Base-by-base conservation (phyloP, 2,329 filamentous ascomycete genomes). In the Hypoxylon sp. region DNA sequence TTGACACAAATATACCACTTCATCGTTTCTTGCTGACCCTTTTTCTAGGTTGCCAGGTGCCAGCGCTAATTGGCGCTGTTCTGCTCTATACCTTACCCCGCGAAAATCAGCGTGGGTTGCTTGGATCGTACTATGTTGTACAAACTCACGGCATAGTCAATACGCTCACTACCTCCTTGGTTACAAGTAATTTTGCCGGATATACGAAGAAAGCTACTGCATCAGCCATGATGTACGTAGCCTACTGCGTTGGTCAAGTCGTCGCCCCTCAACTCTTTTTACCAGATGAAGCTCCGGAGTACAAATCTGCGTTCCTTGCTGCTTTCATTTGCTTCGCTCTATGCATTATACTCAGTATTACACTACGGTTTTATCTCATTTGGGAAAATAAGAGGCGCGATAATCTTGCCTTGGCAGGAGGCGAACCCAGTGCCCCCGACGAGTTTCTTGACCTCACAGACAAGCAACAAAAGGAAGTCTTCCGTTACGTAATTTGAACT, bases 251-350 rank as follows among this genome's bases (percentile, higher is more conserved):
- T n/a, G 53, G 53, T n/a, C 53, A 57, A 8, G 44, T 57, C 16
- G 49, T 20, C 7, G 53, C 80, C 0, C 82, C 83, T 0, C 82
- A 85, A 62, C 75, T 84, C 2, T 86, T 86, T 70, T 70, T 81
- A 11, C 69, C 73, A n/a, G 69, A 67, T 31, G 81, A 88, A 62
- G 74, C 76, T 0, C 85, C 85, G 0, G 70, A 75, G 1, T 89
- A 88, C 64, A 75, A 79, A 31, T 83, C 80, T 26, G 84, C 82
- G 0, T 85, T 87, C 57, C 73, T 79, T 5, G 81, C 80, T 2
- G 82, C 86, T 58, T 75, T 88, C 43, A 78, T 80, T 3, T 86
- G 82, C 67, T 85, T 84, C 62, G 74, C 73, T 0, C 61, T 79
- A 13, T 71, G 81, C 38, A 74, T 82, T 1, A 27, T 75, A 1